phyloP scores from a whole-genome alignment of 768 basidiomycete species.

The Dioszegia aurantiaca region DNA sequence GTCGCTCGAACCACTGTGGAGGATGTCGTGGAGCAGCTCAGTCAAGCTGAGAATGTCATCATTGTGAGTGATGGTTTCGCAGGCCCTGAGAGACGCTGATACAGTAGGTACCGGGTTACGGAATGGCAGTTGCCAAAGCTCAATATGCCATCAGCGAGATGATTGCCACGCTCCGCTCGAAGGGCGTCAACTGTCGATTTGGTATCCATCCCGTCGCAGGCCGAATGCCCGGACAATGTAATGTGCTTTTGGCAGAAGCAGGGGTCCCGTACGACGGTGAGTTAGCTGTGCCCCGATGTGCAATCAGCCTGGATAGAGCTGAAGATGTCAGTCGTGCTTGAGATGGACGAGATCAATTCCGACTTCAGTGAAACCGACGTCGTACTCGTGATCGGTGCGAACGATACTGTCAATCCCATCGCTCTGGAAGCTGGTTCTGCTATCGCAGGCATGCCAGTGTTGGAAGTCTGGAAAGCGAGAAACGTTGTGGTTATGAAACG shows the following conservation, averaged over 20 bases:
- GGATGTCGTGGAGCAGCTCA: slow-evolving; percentile 72
- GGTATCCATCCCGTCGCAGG: slow-evolving; percentile 76
- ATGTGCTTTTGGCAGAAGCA: slow-evolving; percentile 85
- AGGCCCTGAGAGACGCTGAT: neutral
- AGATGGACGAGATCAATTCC: slow-evolving; percentile 94
- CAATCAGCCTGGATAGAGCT: neutral
- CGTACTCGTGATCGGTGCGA: slow-evolving; percentile 86
- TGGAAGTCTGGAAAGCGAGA: slow-evolving; percentile 91
- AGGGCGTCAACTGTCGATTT: slow-evolving; percentile 65
- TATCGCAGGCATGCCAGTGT: slow-evolving; percentile 88
- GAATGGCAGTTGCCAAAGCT: slow-evolving; percentile 89
- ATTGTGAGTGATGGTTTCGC: slow-evolving; percentile 46
- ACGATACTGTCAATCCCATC: slow-evolving; percentile 89
- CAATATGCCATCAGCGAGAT: slow-evolving; percentile 75
- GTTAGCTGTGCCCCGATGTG: no score
- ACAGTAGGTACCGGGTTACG: slow-evolving; percentile 62
- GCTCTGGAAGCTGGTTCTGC: slow-evolving; percentile 79
- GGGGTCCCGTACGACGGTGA: slow-evolving; percentile 84
- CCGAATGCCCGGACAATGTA: slow-evolving; percentile 90
- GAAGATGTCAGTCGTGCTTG: slow-evolving; percentile 66
- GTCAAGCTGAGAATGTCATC: slow-evolving; percentile 79
- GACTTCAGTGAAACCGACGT: slow-evolving; percentile 85
- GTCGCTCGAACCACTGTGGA: slow-evolving; percentile 76
- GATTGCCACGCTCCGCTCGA: slow-evolving; percentile 66
- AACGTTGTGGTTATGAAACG: slow-evolving; percentile 91